These are phyloP conservation scores for Aureobasidium zeae DNA, from an alignment of 2,329 filamentous ascomycete species.

Conservation along the genomic window DNA sequence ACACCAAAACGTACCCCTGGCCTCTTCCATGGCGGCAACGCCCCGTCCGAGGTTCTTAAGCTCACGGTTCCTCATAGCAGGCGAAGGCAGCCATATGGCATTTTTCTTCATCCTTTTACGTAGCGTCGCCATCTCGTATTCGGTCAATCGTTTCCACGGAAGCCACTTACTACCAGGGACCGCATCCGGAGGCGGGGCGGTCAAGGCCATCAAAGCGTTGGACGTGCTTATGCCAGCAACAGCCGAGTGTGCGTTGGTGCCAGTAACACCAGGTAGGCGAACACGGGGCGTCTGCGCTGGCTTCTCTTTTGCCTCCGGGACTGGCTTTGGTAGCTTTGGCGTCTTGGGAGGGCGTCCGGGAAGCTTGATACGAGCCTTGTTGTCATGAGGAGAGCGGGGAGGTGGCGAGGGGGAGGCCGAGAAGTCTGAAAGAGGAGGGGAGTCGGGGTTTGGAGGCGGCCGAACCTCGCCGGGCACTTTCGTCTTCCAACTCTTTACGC, in stretches of 20 bases:
- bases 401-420: slow-evolving; percentile 33
- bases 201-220: slow-evolving; percentile 50
- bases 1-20: slow-evolving; percentile 19
- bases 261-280: slow-evolving; percentile 37
- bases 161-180: slow-evolving; percentile 50
- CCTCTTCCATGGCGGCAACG: slow-evolving; percentile 33
- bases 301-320: slow-evolving; percentile 32
- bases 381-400: slow-evolving; percentile 24
- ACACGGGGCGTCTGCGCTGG: slow-evolving; percentile 36
- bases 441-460: slow-evolving; percentile 36
- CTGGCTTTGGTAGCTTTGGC: slow-evolving; percentile 30
- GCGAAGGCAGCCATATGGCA: slow-evolving; percentile 72
- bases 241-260: slow-evolving; percentile 46
- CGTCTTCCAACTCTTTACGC: slow-evolving; percentile 26
- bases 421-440: slow-evolving; percentile 17
- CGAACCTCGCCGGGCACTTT: slow-evolving; percentile 37
- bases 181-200: slow-evolving; percentile 52
- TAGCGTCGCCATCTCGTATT: slow-evolving; percentile 61
- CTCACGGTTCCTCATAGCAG: slow-evolving; percentile 76
- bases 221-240: slow-evolving; percentile 52
- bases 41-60: slow-evolving; percentile 59
- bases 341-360: slow-evolving; percentile 19
- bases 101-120: slow-evolving; percentile 90
- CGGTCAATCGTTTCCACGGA: slow-evolving; percentile 56
- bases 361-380: slow-evolving; percentile 21